Conservation (phyloP, 106 monocot species). For the Cymbidium sinense region DNA sequence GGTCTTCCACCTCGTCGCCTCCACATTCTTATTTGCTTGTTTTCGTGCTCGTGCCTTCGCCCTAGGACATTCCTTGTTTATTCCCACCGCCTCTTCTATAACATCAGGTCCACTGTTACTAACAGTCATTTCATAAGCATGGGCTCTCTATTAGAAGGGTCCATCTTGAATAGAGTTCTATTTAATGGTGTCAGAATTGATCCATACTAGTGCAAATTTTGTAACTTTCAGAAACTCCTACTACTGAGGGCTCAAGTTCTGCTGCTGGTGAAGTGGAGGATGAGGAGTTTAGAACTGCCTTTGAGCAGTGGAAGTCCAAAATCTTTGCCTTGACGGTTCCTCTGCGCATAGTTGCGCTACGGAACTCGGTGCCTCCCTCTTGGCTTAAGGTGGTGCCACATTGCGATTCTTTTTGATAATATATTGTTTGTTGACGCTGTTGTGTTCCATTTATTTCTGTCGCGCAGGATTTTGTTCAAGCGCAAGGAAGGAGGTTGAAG, state of each 20-base stretch:
- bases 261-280: conserved; percentile 21
- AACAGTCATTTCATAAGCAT: background rate
- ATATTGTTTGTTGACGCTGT: background rate
- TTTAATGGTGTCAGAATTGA: background rate
- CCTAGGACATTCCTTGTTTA: background rate
- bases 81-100: conserved; percentile 2
- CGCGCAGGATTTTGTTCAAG: conserved; percentile 77
- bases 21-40: conserved; percentile 24
- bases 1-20: conserved; percentile 27
- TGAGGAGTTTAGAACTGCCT: conserved; percentile 46
- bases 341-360: conserved; percentile 66
- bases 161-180: background rate
- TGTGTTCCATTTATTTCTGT: conserved; percentile 1
- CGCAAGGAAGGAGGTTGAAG: conserved; percentile 70
- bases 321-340: conserved; percentile 80
- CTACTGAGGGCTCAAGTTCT: conserved; percentile 10
- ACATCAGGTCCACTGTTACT: conserved; percentile 9
- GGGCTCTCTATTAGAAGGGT: no score
- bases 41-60: conserved; percentile 23
- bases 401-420: background rate
- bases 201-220: background rate
- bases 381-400: conserved; percentile 66
- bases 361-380: conserved; percentile 71
- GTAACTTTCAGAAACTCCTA: conserved; percentile 5
- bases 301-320: conserved; percentile 81